These are phyloP conservation scores for Cladosporium sp. DNA, from an alignment of 2,329 filamentous ascomycete genomes.

Conservation along the genomic window DNA sequence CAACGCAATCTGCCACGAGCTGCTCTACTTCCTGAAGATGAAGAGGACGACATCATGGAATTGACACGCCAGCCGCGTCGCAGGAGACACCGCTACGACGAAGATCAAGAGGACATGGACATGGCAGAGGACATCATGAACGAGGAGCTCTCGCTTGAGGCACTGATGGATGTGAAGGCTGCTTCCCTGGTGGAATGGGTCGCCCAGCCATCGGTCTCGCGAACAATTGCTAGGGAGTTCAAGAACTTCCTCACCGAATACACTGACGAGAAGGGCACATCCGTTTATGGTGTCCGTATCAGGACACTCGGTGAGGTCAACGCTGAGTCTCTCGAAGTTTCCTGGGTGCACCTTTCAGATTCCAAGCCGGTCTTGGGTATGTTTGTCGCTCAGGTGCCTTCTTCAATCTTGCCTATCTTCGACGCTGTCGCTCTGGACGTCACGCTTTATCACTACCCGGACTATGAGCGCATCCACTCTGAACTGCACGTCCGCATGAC, in stretches of 20 bases:
- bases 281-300: constrained; percentile 91
- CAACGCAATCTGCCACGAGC: constrained; percentile 60
- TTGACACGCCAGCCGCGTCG: constrained; percentile 79
- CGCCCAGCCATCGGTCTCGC: constrained; percentile 78
- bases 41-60: constrained; percentile 79
- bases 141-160: constrained; percentile 87
- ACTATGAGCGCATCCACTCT: constrained; percentile 94
- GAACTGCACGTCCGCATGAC: constrained; percentile 97
- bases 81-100: constrained; percentile 84
- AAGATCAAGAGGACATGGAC: constrained; percentile 81
- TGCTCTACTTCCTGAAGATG: constrained; percentile 59
- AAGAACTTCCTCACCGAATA: constrained; percentile 96
- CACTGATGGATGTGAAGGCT: constrained; percentile 86
- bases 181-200: constrained; percentile 94
- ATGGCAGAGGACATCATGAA: constrained; percentile 93
- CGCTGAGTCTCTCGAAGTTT: constrained; percentile 91
- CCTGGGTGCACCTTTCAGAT: constrained; percentile 83
- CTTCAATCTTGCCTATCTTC: constrained; percentile 93
- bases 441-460: constrained; percentile 89
- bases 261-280: constrained; percentile 79
- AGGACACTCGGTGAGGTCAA: constrained; percentile 95
- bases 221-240: constrained; percentile 93
- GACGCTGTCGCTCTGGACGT: constrained; percentile 96
- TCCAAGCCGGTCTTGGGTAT: constrained; percentile 92
- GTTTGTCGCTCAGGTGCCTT: constrained; percentile 89